phyloP scores from a whole-genome alignment of 2,329 filamentous ascomycete genomes.

The Dothideomycetes sp. region DNA sequence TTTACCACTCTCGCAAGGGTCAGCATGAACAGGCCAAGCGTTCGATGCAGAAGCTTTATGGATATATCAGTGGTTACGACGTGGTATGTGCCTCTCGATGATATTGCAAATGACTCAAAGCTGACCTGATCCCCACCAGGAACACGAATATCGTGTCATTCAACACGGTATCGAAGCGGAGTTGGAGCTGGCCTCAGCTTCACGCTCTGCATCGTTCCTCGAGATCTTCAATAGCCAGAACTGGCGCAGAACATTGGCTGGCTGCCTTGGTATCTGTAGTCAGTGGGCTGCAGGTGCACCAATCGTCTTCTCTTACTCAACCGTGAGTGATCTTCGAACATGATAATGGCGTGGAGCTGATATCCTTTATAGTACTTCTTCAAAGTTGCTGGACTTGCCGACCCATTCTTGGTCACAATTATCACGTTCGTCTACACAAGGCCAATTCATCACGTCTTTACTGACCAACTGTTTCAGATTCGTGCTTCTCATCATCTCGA shows the following conservation, averaged over 20 bases:
- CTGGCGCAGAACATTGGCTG: constrained; percentile 12
- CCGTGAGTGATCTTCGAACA: constrained; percentile 1
- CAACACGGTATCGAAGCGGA: constrained; percentile 12
- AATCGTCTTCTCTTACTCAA: constrained; percentile 12
- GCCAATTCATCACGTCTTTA: too few relatives aligned
- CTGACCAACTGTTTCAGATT: not conserved
- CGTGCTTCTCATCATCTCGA: constrained; percentile 24
- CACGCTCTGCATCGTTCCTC: constrained; percentile 8
- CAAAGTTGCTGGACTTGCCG: constrained; percentile 11
- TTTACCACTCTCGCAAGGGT: constrained; percentile 11
- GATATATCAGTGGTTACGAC: constrained; percentile 10
- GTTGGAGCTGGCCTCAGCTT: constrained; percentile 6
- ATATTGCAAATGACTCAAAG: not conserved
- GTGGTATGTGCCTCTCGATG: constrained; percentile 1
- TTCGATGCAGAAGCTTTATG: constrained; percentile 10
- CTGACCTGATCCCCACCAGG: not conserved
- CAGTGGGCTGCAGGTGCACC: constrained; percentile 12
- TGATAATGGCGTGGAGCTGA: not conserved
- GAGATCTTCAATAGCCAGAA: constrained; percentile 12
- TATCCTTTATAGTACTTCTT: constrained; percentile 10
- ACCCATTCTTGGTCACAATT: constrained; percentile 14
- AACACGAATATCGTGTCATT: constrained; percentile 12
- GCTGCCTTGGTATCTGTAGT: constrained; percentile 11
- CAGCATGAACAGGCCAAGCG: constrained; percentile 7
- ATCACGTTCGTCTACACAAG: constrained; percentile 23